Percentiles rank a stretch among this genome's conserved stretches.
Evolutionary conservation across 2,329 filamentous ascomycete species (phyloP).

Genomic region (Fusarium sarcochroum): DNA sequence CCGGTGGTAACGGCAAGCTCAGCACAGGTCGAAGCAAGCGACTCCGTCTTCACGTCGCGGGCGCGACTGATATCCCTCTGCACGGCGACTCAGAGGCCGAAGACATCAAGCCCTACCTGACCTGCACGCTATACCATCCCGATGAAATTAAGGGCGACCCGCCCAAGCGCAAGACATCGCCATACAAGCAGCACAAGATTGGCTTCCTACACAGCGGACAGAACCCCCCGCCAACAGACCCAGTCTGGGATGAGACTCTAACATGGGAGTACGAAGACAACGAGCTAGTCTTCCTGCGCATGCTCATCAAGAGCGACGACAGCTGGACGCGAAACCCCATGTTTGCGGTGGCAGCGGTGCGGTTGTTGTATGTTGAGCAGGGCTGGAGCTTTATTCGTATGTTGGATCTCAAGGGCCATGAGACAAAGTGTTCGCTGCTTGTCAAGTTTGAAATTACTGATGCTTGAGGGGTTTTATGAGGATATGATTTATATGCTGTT

Average conservation of each 20-base stretch:
- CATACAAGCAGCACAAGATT: constrained; percentile 71
- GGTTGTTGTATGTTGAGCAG: constrained; percentile 67
- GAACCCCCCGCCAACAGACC: constrained; percentile 71
- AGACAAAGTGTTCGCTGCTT: constrained; percentile 73
- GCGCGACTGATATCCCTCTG: constrained; percentile 73
- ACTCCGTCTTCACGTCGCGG: constrained; percentile 71
- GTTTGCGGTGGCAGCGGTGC: constrained; percentile 72
- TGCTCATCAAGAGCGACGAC: constrained; percentile 77
- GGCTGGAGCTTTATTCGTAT: constrained; percentile 76
- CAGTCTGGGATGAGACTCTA: constrained; percentile 75
- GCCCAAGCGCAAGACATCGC: constrained; percentile 72
- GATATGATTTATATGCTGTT: constrained; percentile 9
- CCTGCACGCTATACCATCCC: constrained; percentile 74
- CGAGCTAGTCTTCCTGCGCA: constrained; percentile 73
- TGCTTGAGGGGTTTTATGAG: constrained; percentile 38
- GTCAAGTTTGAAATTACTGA: constrained; percentile 72
- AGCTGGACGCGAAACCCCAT: constrained; percentile 73
- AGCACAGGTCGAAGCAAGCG: constrained; percentile 62
- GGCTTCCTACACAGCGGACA: constrained; percentile 70
- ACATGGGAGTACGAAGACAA: constrained; percentile 79
- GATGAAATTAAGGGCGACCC: constrained; percentile 62
- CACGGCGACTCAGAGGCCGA: constrained; percentile 64
- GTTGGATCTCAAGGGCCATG: constrained; percentile 74
- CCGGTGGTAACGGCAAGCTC: constrained; percentile 66
- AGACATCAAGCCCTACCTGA: constrained; percentile 74